phyloP scores from a whole-genome alignment of 176 grass and related monocot species.

The Musa acuminata region DNA sequence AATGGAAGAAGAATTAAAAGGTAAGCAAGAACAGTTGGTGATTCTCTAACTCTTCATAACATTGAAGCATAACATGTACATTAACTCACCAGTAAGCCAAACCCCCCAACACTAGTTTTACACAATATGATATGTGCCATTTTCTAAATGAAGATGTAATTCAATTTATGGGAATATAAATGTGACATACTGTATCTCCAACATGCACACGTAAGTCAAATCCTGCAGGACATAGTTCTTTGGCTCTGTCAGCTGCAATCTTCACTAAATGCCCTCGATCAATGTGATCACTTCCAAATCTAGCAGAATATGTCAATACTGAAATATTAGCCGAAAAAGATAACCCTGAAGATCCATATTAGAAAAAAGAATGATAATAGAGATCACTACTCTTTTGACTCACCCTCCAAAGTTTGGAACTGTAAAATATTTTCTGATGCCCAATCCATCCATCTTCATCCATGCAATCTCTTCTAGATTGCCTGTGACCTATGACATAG shows the following conservation, averaged over 20 bases:
- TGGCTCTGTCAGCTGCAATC: conserved; percentile 27
- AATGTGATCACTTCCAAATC: conserved; percentile 41
- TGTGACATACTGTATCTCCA: conserved; percentile 34
- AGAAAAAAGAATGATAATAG: not conserved
- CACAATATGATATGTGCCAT: too few species aligned
- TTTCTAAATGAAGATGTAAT: too few species aligned
- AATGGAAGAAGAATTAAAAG: not conserved
- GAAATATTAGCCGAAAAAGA: not conserved
- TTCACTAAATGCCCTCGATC: conserved; percentile 37
- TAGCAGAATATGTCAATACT: conserved; percentile 1
- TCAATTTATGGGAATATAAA: not conserved
- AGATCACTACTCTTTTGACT: not conserved
- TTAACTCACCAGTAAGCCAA: too few species aligned
- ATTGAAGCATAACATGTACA: too few species aligned
- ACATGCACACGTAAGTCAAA: conserved; percentile 40
- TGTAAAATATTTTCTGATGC: conserved; percentile 31
- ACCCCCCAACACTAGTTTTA: too few species aligned
- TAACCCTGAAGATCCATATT: not conserved
- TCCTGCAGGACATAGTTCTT: conserved; percentile 14
- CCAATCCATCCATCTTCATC: conserved; percentile 41
- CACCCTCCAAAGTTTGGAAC: conserved; percentile 44
- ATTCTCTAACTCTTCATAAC: too few species aligned
- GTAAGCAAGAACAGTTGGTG: not conserved
- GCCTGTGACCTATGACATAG: conserved; percentile 26
- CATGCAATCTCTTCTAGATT: conserved; percentile 44